phyloP scores from a whole-genome alignment of 1,284 basidiomycete species.

The Puccinia polysora region DNA sequence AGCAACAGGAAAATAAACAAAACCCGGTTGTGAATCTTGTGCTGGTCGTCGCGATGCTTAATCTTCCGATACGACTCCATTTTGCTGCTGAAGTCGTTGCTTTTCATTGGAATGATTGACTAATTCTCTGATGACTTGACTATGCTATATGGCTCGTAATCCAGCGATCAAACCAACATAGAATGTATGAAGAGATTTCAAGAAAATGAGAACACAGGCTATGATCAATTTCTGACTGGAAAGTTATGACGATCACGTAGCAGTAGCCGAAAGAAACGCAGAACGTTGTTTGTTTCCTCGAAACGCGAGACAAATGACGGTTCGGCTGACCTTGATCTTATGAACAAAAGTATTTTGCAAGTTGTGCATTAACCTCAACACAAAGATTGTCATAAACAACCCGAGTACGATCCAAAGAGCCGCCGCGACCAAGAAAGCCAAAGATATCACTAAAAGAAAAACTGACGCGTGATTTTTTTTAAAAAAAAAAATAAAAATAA shows the following conservation, averaged over 20 bases:
- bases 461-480: too few relatives aligned
- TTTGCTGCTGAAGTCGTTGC: background rate
- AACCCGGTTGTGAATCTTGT: too few relatives aligned
- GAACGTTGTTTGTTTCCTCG: background rate
- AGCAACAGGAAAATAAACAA: too few relatives aligned
- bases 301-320: background rate
- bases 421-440: constrained; percentile 26
- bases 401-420: constrained; percentile 34
- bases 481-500: too few relatives aligned
- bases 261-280: too few relatives aligned
- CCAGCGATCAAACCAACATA: background rate
- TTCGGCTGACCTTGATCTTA: constrained; percentile 17
- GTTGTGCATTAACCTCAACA: constrained; percentile 23
- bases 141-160: background rate
- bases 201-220: too few relatives aligned
- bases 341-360: constrained; percentile 15
- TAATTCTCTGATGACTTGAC: constrained; percentile 12
- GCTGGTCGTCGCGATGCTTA: too few relatives aligned
- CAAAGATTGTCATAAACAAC: constrained; percentile 27
- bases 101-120: constrained; percentile 14
- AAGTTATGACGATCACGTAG: too few relatives aligned
- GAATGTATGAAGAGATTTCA: background rate
- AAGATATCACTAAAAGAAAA: constrained; percentile 11
- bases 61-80: too few relatives aligned
- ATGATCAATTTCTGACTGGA: too few relatives aligned